Evolutionary conservation across 768 basidiomycete genomes (phyloP).

Genomic region (Russula foetens): DNA sequence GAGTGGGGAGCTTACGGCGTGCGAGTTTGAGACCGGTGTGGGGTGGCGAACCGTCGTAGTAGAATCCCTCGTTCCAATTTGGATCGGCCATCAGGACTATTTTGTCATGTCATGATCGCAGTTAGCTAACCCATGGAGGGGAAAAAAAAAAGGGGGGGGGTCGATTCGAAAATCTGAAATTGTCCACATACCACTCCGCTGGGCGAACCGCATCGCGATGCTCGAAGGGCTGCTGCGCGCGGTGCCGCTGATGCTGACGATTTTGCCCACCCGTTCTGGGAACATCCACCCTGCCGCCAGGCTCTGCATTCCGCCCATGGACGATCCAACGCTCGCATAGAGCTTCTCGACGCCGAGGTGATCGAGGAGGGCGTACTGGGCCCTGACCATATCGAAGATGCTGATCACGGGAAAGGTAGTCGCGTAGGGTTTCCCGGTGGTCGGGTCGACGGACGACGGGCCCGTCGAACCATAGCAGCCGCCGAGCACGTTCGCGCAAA

Average conservation of each 20-base stretch:
- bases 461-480: slow-evolving; percentile 98
- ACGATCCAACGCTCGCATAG: slow-evolving; percentile 89
- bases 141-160: too few relatives aligned
- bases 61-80: slow-evolving; percentile 98
- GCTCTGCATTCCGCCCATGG: slow-evolving; percentile 99
- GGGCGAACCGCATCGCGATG: slow-evolving; percentile 93
- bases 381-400: slow-evolving; percentile 95
- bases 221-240: slow-evolving; percentile 87
- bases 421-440: slow-evolving; percentile 65
- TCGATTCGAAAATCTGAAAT: not conserved
- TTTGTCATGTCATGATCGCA: too few relatives aligned
- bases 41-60: slow-evolving; percentile 91
- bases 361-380: slow-evolving; percentile 83
- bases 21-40: slow-evolving; percentile 99
- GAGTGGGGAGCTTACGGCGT: slow-evolving; percentile 51
- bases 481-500: slow-evolving; percentile 95
- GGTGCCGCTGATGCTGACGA: slow-evolving; percentile 92
- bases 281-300: slow-evolving; percentile 90
- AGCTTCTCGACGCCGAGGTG: slow-evolving; percentile 75
- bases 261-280: slow-evolving; percentile 80
- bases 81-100: slow-evolving; percentile 98
- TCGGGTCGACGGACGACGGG: slow-evolving; percentile 74
- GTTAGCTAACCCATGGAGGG: too few relatives aligned
- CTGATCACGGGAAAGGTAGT: slow-evolving; percentile 88
- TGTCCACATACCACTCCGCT: slow-evolving; percentile 73